A percentile compares a stretch with the other conserved stretches of the same genome.
Evolutionary conservation across 2,329 filamentous ascomycete species (phyloP).

Genomic region (Trichothecium sympodiale): DNA sequence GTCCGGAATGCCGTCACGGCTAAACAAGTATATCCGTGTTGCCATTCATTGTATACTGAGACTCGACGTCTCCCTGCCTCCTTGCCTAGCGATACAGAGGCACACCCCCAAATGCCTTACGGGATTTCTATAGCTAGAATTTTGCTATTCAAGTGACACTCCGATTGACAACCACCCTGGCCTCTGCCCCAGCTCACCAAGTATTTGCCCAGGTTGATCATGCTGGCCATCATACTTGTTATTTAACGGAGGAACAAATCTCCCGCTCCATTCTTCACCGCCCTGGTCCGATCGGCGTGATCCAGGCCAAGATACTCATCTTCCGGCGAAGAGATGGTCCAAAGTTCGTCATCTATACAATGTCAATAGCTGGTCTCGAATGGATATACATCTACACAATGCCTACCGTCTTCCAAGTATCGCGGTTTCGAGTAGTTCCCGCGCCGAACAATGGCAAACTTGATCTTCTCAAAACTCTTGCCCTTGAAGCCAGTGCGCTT

Average conservation of each 20-base stretch:
- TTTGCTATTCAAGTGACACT: too few species aligned
- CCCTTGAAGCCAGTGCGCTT: slow-evolving; percentile 91
- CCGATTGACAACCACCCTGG: too few species aligned
- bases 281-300: slow-evolving; percentile 50
- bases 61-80: too few species aligned
- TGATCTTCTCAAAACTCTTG: slow-evolving; percentile 97
- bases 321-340: slow-evolving; percentile 36
- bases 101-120: too few species aligned
- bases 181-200: too few species aligned
- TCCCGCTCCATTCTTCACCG: slow-evolving; percentile 46
- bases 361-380: background rate
- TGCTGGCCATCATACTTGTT: too few species aligned
- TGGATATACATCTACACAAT: background rate
- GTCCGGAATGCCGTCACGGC: too few species aligned
- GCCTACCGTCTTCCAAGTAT: slow-evolving; percentile 80
- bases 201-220: too few species aligned
- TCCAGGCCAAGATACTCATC: slow-evolving; percentile 57
- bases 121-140: too few species aligned
- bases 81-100: too few species aligned
- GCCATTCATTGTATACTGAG: too few species aligned
- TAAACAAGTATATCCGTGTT: too few species aligned
- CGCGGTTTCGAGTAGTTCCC: slow-evolving; percentile 64
- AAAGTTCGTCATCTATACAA: slow-evolving; percentile 45
- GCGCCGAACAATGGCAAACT: slow-evolving; percentile 73
- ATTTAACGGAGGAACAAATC: slow-evolving; percentile 48